These are phyloP conservation scores for Gossypium armourianum DNA, from an alignment of 441 rosid species.

Conservation along the genomic window DNA sequence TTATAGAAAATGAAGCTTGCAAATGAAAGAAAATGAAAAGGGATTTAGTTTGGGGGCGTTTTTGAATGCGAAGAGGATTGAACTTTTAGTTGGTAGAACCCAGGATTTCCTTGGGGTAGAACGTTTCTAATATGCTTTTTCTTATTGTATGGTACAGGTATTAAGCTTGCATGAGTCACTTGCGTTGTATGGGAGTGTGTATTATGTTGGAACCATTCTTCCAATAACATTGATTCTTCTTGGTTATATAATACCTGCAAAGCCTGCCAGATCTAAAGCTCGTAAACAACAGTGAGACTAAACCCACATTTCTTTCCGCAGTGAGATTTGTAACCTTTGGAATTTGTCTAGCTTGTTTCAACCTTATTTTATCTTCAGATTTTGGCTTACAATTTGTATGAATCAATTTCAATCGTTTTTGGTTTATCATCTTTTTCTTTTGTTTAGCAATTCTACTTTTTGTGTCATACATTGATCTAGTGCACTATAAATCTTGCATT, in stretches of 20 bases:
- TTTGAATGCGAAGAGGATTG: neutral
- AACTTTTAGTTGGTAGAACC: neutral
- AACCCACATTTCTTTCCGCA: neutral
- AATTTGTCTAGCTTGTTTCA: neutral
- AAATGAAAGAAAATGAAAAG: neutral
- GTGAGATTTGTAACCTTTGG: neutral
- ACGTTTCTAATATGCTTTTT: neutral
- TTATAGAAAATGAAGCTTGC: neutral
- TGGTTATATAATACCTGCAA: slow-evolving; percentile 50
- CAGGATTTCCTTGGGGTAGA: neutral
- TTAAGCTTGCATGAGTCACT: slow-evolving; percentile 67
- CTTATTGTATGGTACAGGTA: slow-evolving; percentile 40
- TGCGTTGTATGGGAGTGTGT: slow-evolving; percentile 58
- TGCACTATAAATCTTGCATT: too few relatives aligned
- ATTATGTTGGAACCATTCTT: slow-evolving; percentile 59
- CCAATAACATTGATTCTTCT: slow-evolving; percentile 53
- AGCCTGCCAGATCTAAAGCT: slow-evolving; percentile 44
- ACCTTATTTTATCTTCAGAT: neutral
- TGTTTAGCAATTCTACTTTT: neutral
- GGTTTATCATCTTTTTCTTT: neutral
- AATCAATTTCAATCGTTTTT: neutral
- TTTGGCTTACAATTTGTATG: neutral
- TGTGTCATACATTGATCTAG: neutral
- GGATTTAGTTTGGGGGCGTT: neutral
- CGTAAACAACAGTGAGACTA: slow-evolving; percentile 41